Percentiles rank a stretch among this genome's conserved stretches.
Evolutionary conservation across 768 basidiomycete species (phyloP).

Genomic region (Xanthoconium stramineum): DNA sequence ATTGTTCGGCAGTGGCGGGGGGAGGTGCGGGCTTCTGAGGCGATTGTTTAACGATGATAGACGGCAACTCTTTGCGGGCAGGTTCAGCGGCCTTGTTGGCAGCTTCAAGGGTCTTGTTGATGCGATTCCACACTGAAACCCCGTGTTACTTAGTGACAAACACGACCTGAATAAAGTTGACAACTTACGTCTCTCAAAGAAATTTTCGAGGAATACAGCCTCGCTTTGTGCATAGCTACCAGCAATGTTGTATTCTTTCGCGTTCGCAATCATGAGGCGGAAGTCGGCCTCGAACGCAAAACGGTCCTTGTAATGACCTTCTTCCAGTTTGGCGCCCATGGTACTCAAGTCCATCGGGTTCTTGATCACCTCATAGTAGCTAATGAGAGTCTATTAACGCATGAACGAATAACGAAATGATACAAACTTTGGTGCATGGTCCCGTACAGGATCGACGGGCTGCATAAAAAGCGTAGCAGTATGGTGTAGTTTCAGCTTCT

Average conservation of each 20-base stretch:
- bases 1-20: slow-evolving; percentile 23
- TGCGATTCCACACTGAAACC: slow-evolving; percentile 76
- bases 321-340: slow-evolving; percentile 80
- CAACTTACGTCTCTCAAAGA: slow-evolving; percentile 82
- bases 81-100: slow-evolving; percentile 44
- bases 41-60: slow-evolving; percentile 23
- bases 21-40: slow-evolving; percentile 20
- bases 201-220: slow-evolving; percentile 68
- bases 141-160: slow-evolving; percentile 6
- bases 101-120: slow-evolving; percentile 78
- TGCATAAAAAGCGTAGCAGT: slow-evolving; percentile 72
- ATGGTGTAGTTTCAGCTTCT: slow-evolving; percentile 76
- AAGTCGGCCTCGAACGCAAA: slow-evolving; percentile 85
- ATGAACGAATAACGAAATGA: slow-evolving; percentile 2
- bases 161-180: not conserved
- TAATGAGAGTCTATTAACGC: slow-evolving; percentile 28
- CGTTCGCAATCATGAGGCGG: slow-evolving; percentile 82
- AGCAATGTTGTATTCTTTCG: slow-evolving; percentile 76
- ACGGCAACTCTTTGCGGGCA: slow-evolving; percentile 23
- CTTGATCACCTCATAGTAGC: slow-evolving; percentile 89
- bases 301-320: slow-evolving; percentile 81
- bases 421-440: slow-evolving; percentile 78
- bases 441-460: slow-evolving; percentile 95
- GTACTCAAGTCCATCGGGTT: slow-evolving; percentile 94
- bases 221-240: slow-evolving; percentile 73